A percentile compares a stretch with the other conserved stretches of the same genome.
Evolutionary conservation across 495 filamentous ascomycete genomes (phyloP).

Genomic region (Polyplosphaeria fusca): DNA sequence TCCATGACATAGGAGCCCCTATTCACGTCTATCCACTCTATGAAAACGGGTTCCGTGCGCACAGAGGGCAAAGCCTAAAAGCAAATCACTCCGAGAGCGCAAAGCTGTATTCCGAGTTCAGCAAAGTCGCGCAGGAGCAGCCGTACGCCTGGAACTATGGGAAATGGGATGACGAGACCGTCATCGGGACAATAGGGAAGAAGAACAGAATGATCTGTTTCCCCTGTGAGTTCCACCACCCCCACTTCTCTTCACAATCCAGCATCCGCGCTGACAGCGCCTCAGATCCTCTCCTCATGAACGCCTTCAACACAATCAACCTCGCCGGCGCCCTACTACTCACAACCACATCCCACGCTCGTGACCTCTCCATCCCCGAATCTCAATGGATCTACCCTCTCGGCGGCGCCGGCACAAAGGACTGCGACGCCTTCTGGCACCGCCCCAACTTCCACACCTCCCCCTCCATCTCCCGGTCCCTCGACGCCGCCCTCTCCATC

Average conservation of each 20-base stretch:
- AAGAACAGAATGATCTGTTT: conserved; percentile 56
- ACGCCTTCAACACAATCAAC: conserved; percentile 60
- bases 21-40: conserved; percentile 57
- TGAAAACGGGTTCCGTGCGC: conserved; percentile 52
- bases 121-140: conserved; percentile 46
- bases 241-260: neutral
- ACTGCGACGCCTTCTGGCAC: conserved; percentile 53
- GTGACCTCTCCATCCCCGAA: conserved; percentile 49
- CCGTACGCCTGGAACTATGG: conserved; percentile 51
- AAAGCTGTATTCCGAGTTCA: conserved; percentile 51
- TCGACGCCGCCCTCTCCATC: conserved; percentile 45
- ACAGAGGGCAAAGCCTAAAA: conserved; percentile 46
- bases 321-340: conserved; percentile 52
- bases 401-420: conserved; percentile 52
- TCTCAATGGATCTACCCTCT: conserved; percentile 55
- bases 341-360: conserved; percentile 50
- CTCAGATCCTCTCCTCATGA: conserved; percentile 59
- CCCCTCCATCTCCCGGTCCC: conserved; percentile 50
- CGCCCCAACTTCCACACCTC: conserved; percentile 51
- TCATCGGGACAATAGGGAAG: conserved; percentile 47
- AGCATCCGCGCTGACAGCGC: neutral
- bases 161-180: conserved; percentile 38
- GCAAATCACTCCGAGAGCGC: conserved; percentile 51
- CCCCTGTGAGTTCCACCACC: conserved; percentile 48
- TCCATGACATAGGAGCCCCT: conserved; percentile 50